Evolutionary conservation across 257 asterid genomes (phyloP), one percentile per base, ranked within the genome.

Genomic region (Hygrophila difformis): DNA sequence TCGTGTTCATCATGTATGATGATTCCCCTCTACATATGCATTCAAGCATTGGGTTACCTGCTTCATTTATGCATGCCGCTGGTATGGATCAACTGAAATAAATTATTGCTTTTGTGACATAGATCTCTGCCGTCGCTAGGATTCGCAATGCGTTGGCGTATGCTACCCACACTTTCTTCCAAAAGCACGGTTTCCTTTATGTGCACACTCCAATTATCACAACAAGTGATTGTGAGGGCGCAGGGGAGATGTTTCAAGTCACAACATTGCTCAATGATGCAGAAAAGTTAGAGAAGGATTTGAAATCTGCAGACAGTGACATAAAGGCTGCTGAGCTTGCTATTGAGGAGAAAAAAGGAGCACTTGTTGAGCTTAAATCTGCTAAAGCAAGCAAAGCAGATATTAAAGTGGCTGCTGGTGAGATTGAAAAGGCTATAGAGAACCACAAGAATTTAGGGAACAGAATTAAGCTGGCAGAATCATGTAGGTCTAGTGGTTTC

Each of bases 161-260:
- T 74, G 96, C 96, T 18, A 91, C 98, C 36, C 98, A 91, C 62
- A 79, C 96, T 8, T 91, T 86, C 82, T 91, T 85, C 77, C 88
- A 85, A 48, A 63, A 85, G 39, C 85, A 91, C 49, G 84, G 84
- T 2, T 91, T 91, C 65, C 84, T 91, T 13, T 85, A 82, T 53
- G 81, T 91, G 45, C 96, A 91, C 59, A 91, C 98, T 34, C 96
- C 98, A 36, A 82, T 89, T 39, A 59, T 91, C 52, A 85, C 98
- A 17, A 86, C 98, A 31, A 91, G 94, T 66, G 98, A 91, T 59
- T 91, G 98, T 55, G 98, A 89, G 77, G 98, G 98, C 50, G 98
- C 98, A 15, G 98, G 98, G n/a, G 98, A 91, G 78, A 91, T 91
- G 98, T 91, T 91, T 59, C 94, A 91, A 71, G 98, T 86, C 59